Percentiles rank a stretch among this genome's conserved stretches.
Conservation (phyloP, 257 asterid genomes). For the Solanum sejunctum region DNA sequence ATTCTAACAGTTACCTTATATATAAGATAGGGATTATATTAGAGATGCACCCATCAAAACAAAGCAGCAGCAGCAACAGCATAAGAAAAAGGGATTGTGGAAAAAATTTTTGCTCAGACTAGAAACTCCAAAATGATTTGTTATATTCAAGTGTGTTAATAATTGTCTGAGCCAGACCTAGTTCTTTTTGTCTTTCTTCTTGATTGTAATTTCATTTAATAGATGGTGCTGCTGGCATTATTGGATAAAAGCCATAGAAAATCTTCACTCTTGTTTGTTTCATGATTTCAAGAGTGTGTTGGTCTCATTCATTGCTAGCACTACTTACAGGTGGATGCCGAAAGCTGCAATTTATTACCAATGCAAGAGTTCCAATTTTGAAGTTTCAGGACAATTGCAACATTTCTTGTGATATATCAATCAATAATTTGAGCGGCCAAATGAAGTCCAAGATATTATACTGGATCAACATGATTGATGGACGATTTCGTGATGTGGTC, state of each 20-base stretch:
- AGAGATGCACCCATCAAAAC: not conserved
- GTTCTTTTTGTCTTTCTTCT: not conserved
- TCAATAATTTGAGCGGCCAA: constrained; percentile 78
- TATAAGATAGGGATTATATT: not conserved
- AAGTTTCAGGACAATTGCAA: constrained; percentile 46
- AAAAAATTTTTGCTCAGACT: not conserved
- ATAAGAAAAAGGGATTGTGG: not conserved
- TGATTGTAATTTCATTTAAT: not conserved
- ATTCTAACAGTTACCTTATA: not conserved
- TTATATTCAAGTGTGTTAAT: not conserved
- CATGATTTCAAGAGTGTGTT: constrained; percentile 3
- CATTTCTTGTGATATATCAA: constrained; percentile 82
- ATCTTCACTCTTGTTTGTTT: not conserved
- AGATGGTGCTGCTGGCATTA: not conserved
- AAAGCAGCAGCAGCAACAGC: not conserved
- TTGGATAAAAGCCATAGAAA: not conserved
- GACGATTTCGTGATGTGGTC: constrained; percentile 77
- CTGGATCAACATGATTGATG: constrained; percentile 81
- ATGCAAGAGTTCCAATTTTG: constrained; percentile 85
- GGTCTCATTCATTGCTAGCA: constrained; percentile 2
- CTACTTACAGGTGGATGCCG: constrained; percentile 46
- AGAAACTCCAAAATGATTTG: not conserved
- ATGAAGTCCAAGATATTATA: constrained; percentile 82
- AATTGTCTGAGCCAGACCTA: not conserved
- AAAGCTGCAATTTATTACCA: constrained; percentile 40